Percentiles rank a stretch among this genome's conserved stretches.
phyloP scores from a whole-genome alignment of 371 early-diverging fungal species.

The Mucor mucedo region DNA sequence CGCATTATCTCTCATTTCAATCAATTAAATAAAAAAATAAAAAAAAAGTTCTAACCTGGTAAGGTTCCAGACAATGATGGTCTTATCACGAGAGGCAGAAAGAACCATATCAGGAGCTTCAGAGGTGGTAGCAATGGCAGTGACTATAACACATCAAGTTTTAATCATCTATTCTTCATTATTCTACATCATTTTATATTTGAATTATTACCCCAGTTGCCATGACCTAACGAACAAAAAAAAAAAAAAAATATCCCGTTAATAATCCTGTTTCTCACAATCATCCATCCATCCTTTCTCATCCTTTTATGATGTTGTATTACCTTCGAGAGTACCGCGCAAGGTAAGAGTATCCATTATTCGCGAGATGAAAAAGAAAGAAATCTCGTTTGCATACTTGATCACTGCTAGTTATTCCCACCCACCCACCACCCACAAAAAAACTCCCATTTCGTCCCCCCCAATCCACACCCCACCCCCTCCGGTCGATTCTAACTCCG shows the following conservation, averaged over 20 bases:
- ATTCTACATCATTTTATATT: background rate
- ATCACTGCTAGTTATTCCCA: background rate
- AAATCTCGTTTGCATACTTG: conserved; percentile 17
- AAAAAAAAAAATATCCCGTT: conserved; percentile 7
- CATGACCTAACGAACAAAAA: conserved; percentile 37
- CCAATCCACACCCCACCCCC: background rate
- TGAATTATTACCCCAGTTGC: conserved; percentile 43
- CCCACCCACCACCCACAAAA: background rate
- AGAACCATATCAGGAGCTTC: conserved; percentile 93
- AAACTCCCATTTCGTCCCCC: too few relatives aligned
- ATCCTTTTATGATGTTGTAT: background rate
- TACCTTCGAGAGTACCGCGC: conserved; percentile 50
- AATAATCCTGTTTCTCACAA: background rate
- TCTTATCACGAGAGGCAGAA: conserved; percentile 96
- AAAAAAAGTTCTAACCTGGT: conserved; percentile 54
- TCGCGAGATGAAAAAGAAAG: conserved; percentile 52
- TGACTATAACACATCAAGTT: conserved; percentile 61
- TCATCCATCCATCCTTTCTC: conserved; percentile 26
- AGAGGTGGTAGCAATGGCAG: conserved; percentile 93
- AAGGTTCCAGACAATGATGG: conserved; percentile 95
- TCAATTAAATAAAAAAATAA: background rate
- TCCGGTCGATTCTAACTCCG: background rate
- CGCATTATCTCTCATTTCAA: background rate
- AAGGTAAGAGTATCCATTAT: conserved; percentile 49
- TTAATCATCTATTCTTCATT: conserved; percentile 5